Percentiles rank a stretch among this genome's conserved stretches.
Evolutionary conservation across 192 early-diverging fungal genomes (phyloP).

Genomic region (Coemansia sp.): DNA sequence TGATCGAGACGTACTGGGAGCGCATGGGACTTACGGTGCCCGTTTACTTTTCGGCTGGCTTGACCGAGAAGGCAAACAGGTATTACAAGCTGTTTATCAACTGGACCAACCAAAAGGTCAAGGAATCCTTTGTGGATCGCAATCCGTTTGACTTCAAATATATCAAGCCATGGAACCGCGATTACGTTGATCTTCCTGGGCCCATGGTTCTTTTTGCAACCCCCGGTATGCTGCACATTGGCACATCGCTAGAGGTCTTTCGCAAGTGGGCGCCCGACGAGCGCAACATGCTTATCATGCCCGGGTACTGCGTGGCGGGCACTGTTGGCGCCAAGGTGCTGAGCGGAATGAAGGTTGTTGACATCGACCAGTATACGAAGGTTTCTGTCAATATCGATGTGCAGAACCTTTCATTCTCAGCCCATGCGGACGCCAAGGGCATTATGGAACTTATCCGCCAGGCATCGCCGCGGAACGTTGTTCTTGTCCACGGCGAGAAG

Average conservation of each 20-base stretch:
- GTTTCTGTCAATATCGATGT: slow-evolving; percentile 89
- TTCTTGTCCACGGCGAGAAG: slow-evolving; percentile 95
- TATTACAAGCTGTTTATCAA: slow-evolving; percentile 97
- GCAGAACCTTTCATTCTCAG: slow-evolving; percentile 93
- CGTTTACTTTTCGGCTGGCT: slow-evolving; percentile 94
- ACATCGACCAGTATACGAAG: slow-evolving; percentile 74
- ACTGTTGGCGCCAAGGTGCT: slow-evolving; percentile 95
- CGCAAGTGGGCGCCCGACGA: slow-evolving; percentile 93
- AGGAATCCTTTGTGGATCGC: slow-evolving; percentile 84
- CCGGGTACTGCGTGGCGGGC: slow-evolving; percentile 95
- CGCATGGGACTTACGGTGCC: slow-evolving; percentile 84
- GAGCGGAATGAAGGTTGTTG: slow-evolving; percentile 81
- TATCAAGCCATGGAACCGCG: slow-evolving; percentile 80
- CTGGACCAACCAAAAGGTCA: slow-evolving; percentile 99
- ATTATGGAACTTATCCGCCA: slow-evolving; percentile 94
- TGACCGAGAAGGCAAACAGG: slow-evolving; percentile 91
- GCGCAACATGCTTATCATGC: slow-evolving; percentile 96
- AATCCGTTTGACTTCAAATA: slow-evolving; percentile 98
- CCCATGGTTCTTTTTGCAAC: slow-evolving; percentile 96
- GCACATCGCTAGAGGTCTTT: slow-evolving; percentile 91
- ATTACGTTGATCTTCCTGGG: slow-evolving; percentile 73
- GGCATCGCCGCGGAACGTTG: slow-evolving; percentile 83
- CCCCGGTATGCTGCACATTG: slow-evolving; percentile 97
- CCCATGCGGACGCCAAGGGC: slow-evolving; percentile 96
- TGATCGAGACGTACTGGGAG: slow-evolving; percentile 95